Base-by-base conservation (phyloP, 2,329 filamentous ascomycete species). In the Bipolaris sorokiniana region DNA sequence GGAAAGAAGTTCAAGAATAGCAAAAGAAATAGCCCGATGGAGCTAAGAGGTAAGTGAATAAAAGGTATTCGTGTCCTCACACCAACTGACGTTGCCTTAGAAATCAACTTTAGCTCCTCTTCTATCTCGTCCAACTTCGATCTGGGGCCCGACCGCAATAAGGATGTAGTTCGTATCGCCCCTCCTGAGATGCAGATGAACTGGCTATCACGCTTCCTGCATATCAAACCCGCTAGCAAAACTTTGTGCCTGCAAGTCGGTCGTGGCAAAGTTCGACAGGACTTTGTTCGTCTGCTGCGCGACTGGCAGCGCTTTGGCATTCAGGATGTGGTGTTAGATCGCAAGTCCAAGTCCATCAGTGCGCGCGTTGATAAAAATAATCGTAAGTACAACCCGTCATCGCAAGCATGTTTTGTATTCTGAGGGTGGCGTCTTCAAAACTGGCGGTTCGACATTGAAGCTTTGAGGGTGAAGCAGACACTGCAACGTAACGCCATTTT, bases 201-300 rank as follows among this genome's bases (percentile, higher is more conserved):
- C 66, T 97, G 94, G 93, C 85, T 98, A 51, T 89, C 91, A 28
- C 90, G 91, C 15, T 86, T 98, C 44, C 91, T 98, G 79, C 87
- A 92, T 53, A 89, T 97, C 71, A 97, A 95, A 74, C 94, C 94
- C 1, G 90, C 89, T 0, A 88, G 82, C 15, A 86, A 86, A 62
- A 84, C 90, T 26, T 77, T 97, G 15, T 95, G 92, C 73, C 88
- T 97, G 73, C 83, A 83, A 3, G 83, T 92, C 22, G 86, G 89
- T 5, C 89, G 89, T 66, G 83, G 83, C n/a, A 85, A 87, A 58
- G 90, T 89, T 41, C 87, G 92, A 41, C 89, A 90, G 69, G 92
- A 96, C 69, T 82, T 96, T 18, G 84, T 88, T 22, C 84, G 86
- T 48, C 80, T 96, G 26, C 82, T 97, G 46, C 87, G 87, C 37